Percentiles rank a stretch among this genome's conserved stretches.
These are phyloP conservation scores for Lasiosphaeris hirsuta DNA, from an alignment of 495 filamentous ascomycete species.

Conservation along the genomic window DNA sequence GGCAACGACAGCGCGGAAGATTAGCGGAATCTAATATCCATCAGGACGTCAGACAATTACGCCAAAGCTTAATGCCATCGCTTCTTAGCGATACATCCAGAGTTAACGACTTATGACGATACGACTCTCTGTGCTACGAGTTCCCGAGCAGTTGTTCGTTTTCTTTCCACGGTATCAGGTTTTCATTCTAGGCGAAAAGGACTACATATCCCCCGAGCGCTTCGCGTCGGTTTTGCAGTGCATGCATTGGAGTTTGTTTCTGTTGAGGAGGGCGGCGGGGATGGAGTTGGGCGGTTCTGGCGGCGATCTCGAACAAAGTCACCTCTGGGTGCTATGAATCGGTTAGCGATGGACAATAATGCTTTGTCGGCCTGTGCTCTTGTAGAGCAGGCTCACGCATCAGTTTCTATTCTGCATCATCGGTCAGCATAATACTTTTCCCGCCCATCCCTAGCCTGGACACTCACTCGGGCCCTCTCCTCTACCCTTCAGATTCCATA, in stretches of 20 bases:
- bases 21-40: conserved; percentile 32
- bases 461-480: neutral
- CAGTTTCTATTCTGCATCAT: neutral
- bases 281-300: neutral
- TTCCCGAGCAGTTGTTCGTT: conserved; percentile 9
- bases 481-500: neutral
- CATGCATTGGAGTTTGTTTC: conserved; percentile 12
- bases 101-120: conserved; percentile 16
- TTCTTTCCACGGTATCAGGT: neutral
- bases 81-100: neutral
- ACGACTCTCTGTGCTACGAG: conserved; percentile 12
- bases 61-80: conserved; percentile 1
- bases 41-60: too few relatives aligned
- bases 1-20: conserved; percentile 36
- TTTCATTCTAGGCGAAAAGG: neutral
- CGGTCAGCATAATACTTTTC: neutral
- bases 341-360: too few relatives aligned
- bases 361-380: neutral
- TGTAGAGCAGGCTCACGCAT: neutral
- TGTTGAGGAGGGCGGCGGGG: neutral
- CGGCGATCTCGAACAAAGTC: too few relatives aligned
- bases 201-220: conserved; percentile 6
- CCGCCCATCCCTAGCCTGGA: too few relatives aligned
- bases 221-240: neutral
- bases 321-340: too few relatives aligned